These are phyloP conservation scores for Stagonosporopsis rhizophila DNA, from an alignment of 2,329 filamentous ascomycete genomes.

Conservation along the genomic window DNA sequence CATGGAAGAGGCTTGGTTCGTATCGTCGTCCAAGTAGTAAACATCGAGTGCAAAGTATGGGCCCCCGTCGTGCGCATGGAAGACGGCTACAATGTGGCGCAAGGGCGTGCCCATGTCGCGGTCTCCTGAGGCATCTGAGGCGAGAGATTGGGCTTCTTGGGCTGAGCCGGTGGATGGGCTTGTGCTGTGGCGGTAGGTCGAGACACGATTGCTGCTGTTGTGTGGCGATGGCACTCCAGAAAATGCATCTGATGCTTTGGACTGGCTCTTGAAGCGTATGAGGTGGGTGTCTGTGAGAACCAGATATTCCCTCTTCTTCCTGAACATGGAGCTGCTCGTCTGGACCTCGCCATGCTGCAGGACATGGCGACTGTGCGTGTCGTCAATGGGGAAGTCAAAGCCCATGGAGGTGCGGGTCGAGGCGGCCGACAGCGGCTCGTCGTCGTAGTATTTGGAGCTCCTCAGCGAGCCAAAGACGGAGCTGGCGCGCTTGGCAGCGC, in stretches of 20 bases:
- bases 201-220: slow-evolving; percentile 46
- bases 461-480: slow-evolving; percentile 67
- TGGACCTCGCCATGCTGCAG: slow-evolving; percentile 74
- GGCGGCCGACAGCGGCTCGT: slow-evolving; percentile 57
- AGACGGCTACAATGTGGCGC: slow-evolving; percentile 71
- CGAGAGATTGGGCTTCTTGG: slow-evolving; percentile 61
- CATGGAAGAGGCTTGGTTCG: slow-evolving; percentile 66
- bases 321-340: slow-evolving; percentile 72
- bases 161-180: slow-evolving; percentile 66
- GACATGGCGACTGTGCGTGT: slow-evolving; percentile 52
- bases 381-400: slow-evolving; percentile 51
- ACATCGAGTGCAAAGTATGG: slow-evolving; percentile 72
- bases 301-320: slow-evolving; percentile 75
- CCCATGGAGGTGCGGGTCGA: slow-evolving; percentile 57
- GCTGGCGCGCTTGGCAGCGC: slow-evolving; percentile 38
- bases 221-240: slow-evolving; percentile 37
- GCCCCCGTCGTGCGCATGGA: slow-evolving; percentile 70
- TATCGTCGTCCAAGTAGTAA: slow-evolving; percentile 71
- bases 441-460: slow-evolving; percentile 61
- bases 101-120: slow-evolving; percentile 66
- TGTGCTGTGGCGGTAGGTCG: slow-evolving; percentile 61
- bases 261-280: slow-evolving; percentile 71
- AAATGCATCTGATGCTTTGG: slow-evolving; percentile 70
- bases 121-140: slow-evolving; percentile 59
- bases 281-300: slow-evolving; percentile 74